Conservation (phyloP, 306 rosid genomes). For the Hylodesmum podocarpum region DNA sequence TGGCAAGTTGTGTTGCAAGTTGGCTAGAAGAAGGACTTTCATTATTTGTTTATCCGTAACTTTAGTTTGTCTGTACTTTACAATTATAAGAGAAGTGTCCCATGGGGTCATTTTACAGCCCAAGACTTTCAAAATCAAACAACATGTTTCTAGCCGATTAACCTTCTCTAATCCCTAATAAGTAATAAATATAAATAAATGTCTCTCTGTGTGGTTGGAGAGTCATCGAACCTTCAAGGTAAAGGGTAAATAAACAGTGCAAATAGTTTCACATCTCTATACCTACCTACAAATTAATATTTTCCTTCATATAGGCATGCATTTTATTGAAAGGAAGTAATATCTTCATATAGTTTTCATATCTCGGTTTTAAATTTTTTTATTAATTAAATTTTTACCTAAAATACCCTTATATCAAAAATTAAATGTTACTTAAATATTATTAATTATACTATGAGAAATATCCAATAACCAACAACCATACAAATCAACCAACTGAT, state of each 20-base stretch:
- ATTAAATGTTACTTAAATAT: no score
- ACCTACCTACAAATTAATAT: not conserved
- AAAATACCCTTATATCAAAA: no score
- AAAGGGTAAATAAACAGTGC: not conserved
- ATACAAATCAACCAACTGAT: no score
- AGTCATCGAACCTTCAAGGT: not conserved
- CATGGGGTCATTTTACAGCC: not conserved
- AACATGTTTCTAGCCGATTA: not conserved
- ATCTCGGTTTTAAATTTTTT: no score
- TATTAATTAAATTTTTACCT: no score
- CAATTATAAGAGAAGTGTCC: not conserved
- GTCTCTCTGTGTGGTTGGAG: not conserved
- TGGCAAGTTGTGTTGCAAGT: constrained; percentile 65
- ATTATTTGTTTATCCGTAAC: constrained; percentile 13
- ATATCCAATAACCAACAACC: no score
- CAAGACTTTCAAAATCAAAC: not conserved
- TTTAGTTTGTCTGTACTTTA: not conserved
- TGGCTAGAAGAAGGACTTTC: constrained; percentile 41
- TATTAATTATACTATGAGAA: no score
- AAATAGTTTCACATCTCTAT: not conserved
- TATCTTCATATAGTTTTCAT: no score
- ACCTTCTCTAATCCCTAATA: not conserved
- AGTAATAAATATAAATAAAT: no score
- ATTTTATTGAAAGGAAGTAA: not conserved
- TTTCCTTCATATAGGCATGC: not conserved